Conservation (phyloP, 2,329 filamentous ascomycete species). For the Cladophialophora exuberans region DNA sequence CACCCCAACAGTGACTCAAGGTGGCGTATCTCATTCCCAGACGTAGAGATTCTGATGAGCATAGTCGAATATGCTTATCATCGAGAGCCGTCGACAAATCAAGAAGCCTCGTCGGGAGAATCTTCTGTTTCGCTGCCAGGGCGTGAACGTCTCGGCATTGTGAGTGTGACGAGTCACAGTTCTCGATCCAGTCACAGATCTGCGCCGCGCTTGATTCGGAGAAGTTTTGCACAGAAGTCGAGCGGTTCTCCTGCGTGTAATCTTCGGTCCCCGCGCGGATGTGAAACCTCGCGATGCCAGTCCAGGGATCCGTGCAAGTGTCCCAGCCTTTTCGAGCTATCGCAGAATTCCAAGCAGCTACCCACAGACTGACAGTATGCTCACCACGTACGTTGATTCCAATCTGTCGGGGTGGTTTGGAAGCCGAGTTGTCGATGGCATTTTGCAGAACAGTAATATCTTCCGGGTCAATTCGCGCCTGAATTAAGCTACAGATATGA, state of each 20-base stretch:
- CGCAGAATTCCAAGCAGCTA: neutral
- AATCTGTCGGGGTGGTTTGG: neutral
- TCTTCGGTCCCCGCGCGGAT: neutral
- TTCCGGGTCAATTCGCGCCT: neutral
- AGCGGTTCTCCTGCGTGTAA: neutral
- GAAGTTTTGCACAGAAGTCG: neutral
- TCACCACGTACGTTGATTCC: neutral
- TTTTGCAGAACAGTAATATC: neutral
- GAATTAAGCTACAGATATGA: neutral
- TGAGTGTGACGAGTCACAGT: neutral
- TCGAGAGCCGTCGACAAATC: neutral
- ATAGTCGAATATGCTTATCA: neutral
- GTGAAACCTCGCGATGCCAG: neutral
- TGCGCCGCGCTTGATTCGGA: neutral
- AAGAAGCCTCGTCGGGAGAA: neutral
- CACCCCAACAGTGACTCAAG: constrained; percentile 6
- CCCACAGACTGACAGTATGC: neutral
- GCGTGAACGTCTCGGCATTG: neutral
- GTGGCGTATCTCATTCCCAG: neutral
- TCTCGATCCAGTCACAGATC: neutral
- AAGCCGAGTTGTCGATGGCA: neutral
- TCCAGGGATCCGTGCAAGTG: neutral
- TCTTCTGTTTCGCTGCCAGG: neutral
- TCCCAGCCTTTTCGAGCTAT: neutral
- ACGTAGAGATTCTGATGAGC: neutral